These are phyloP conservation scores for Gracilaria vermiculophylla DNA, from an alignment of 23 red algal species.

Conservation along the genomic window DNA sequence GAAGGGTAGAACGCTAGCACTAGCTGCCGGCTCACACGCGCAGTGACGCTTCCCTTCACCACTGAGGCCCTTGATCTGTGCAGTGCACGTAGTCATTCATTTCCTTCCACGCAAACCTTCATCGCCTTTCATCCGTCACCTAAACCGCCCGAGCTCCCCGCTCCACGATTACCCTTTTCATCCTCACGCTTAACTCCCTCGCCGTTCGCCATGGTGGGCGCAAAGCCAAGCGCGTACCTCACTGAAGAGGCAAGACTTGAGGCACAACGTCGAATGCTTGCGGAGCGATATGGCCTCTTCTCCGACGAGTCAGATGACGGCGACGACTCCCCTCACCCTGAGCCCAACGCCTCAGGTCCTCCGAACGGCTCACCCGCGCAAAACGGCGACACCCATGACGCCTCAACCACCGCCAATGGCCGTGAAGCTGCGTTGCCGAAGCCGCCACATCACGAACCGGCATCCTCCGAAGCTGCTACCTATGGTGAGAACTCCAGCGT, in stretches of 20 bases:
- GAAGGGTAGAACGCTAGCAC: no score
- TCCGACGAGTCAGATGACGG: constrained; percentile 63
- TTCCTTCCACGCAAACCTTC: neutral
- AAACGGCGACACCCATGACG: constrained; percentile 42
- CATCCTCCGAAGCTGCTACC: constrained; percentile 57
- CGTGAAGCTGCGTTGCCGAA: constrained; percentile 2
- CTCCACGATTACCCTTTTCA: neutral
- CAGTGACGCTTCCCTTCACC: neutral
- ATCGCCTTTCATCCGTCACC: neutral
- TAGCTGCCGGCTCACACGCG: no score
- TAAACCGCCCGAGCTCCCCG: neutral
- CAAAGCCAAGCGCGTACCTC: constrained; percentile 60
- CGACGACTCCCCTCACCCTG: constrained; percentile 44
- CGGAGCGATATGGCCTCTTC: constrained; percentile 63
- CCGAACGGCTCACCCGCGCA: constrained; percentile 29
- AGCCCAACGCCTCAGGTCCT: constrained; percentile 9
- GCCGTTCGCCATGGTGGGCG: constrained; percentile 43
- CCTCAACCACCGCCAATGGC: constrained; percentile 20
- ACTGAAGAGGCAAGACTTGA: constrained; percentile 64
- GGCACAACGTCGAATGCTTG: constrained; percentile 73
- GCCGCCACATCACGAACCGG: constrained; percentile 24
- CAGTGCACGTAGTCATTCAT: no score
- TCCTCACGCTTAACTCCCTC: neutral
- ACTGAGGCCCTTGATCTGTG: neutral
- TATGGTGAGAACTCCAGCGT: constrained; percentile 47